Conservation (phyloP, 495 filamentous ascomycete genomes). For the Neurospora hispaniola region DNA sequence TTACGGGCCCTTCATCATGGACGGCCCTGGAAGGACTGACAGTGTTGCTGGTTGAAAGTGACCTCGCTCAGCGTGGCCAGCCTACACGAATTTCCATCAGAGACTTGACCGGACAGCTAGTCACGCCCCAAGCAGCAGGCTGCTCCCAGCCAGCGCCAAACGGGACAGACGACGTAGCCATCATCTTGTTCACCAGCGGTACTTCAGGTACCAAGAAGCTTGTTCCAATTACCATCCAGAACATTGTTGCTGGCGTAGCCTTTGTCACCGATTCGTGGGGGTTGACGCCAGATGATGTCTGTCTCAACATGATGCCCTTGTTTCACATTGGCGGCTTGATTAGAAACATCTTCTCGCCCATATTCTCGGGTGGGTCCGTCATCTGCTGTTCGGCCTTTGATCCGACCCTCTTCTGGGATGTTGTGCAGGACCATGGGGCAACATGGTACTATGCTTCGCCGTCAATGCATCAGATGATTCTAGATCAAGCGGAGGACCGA, state of each 20-base stretch:
- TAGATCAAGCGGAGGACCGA: slow-evolving; percentile 22
- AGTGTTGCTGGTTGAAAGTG: background rate
- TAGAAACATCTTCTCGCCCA: slow-evolving; percentile 31
- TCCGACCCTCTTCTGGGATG: slow-evolving; percentile 38
- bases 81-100: background rate
- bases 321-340: slow-evolving; percentile 35
- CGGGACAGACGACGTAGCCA: slow-evolving; percentile 21
- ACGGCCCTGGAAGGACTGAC: background rate
- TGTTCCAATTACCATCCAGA: slow-evolving; percentile 29
- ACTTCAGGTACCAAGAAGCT: slow-evolving; percentile 38
- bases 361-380: slow-evolving; percentile 29
- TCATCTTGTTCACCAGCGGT: slow-evolving; percentile 37
- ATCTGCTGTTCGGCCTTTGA: slow-evolving; percentile 38
- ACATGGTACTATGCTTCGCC: slow-evolving; percentile 44
- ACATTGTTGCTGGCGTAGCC: slow-evolving; percentile 26
- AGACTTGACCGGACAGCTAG: background rate
- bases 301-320: slow-evolving; percentile 40
- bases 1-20: background rate
- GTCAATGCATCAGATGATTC: slow-evolving; percentile 36
- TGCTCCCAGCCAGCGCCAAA: slow-evolving; percentile 4
- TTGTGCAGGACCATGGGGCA: slow-evolving; percentile 25
- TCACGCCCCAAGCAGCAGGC: background rate
- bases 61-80: background rate
- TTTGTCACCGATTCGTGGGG: slow-evolving; percentile 33
- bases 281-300: slow-evolving; percentile 23